Evolutionary conservation across 805 yeast species (phyloP), one percentile per base, ranked within the genome.

Genomic region (Kurtzmaniella fragi): DNA sequence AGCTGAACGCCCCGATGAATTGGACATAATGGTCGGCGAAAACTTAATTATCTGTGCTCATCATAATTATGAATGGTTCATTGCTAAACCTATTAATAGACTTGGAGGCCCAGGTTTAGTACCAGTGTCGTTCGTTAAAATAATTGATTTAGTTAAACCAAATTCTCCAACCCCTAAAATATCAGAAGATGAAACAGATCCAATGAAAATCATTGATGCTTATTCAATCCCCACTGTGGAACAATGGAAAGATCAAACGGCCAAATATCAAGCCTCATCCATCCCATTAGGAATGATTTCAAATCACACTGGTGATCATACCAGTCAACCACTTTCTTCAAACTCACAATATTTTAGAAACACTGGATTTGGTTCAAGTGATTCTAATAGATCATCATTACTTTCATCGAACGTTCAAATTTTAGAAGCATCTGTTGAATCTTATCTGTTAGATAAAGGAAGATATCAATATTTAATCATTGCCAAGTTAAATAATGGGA

Each of bases 101-200:
- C 69, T 93, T 29, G 98, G 99, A 17, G 99, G 97, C 1, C 98
- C 98, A 0, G 99, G 99, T 1, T 71, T 93, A 34, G 95, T 93
- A 6, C 99, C 99, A 0, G 90, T 87, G 4, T 77, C 86, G 14
- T 93, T 85, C 53, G 93, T 93, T 17, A 86, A 88, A 54, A 75
- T 91, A 28, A 78, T 91, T 31, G 95, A 93, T 59, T 73, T 89
- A 42, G 68, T 79, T 17, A 59, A 64, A 36, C 23, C 40, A 11
- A 42, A 43, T 20, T 29, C 46, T 1, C 31, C 42, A 27, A 71
- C 86, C 1, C 77, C 83, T 40, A 31, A 37, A 6, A 66, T 71
- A 50, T 40, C 47, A 27, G 44, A 46, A 28, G 70, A 83, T 40
- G 69, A 84, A 36, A 73, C 71, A 20, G 69, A 78, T 48, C 68